Evolutionary conservation across 2,329 filamentous ascomycete species (phyloP).

Genomic region (Fusarium sp.): DNA sequence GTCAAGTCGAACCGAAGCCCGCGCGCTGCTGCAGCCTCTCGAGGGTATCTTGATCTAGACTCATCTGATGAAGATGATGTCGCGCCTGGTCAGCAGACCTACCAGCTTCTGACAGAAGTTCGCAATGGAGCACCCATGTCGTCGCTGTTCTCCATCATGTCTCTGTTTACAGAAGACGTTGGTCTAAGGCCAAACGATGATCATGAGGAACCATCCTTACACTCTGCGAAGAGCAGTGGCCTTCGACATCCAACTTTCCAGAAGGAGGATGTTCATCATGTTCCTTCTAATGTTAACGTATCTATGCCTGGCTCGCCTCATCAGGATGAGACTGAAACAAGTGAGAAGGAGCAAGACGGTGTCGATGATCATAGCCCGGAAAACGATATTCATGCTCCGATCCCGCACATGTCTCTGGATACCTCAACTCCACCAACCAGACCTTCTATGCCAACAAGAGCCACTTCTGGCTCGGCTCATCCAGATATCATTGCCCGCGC

Average conservation of each 20-base stretch:
- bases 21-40: slow-evolving; percentile 45
- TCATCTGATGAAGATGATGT: slow-evolving; percentile 74
- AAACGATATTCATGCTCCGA: slow-evolving; percentile 53
- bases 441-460: slow-evolving; percentile 55
- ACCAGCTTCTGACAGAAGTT: slow-evolving; percentile 95
- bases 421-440: slow-evolving; percentile 49
- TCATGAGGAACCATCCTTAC: slow-evolving; percentile 59
- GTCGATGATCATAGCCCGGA: slow-evolving; percentile 19
- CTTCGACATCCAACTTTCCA: slow-evolving; percentile 45
- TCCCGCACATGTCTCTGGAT: slow-evolving; percentile 81
- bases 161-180: slow-evolving; percentile 94
- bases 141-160: slow-evolving; percentile 95
- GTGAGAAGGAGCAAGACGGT: slow-evolving; percentile 30
- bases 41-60: slow-evolving; percentile 44
- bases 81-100: slow-evolving; percentile 77
- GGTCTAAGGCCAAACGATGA: slow-evolving; percentile 78
- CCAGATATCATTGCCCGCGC: slow-evolving; percentile 97
- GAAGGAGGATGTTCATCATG: slow-evolving; percentile 22
- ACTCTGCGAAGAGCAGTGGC: slow-evolving; percentile 40
- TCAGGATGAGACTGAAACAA: slow-evolving; percentile 33
- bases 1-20: slow-evolving; percentile 82
- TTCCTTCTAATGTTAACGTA: slow-evolving; percentile 35
- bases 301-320: slow-evolving; percentile 55
- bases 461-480: slow-evolving; percentile 79
- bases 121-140: slow-evolving; percentile 99